Base-by-base conservation (phyloP, 2,329 filamentous ascomycete genomes). In the Pseudogymnoascus sp. region DNA sequence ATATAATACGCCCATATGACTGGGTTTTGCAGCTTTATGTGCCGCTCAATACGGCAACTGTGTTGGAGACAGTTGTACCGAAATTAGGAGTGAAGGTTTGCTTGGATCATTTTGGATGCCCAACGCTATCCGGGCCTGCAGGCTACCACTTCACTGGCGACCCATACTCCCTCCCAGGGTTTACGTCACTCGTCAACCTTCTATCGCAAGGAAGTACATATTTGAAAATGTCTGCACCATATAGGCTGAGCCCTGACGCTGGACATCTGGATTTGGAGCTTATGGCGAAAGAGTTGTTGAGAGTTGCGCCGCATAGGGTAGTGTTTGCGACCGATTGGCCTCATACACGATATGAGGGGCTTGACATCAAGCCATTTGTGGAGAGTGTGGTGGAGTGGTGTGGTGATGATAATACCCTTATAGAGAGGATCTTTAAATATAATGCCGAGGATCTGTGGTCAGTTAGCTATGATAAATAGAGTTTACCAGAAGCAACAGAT, bases 241-340 rank as follows among this genome's bases (percentile, higher is more conserved):
- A 87, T 71, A 78, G 84, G 5, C 74, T 84, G 36, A 79, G 77
- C 55, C 71, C 74, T 41, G 76, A 80, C 60, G 71, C 73, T 55
- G 48, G 5, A 68, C 74, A 80, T 63, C 73, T 71, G 29, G 76
- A 81, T 51, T 65, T 84, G 3, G 77, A 81, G 60, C 75, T 76
- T 1, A 71, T 86, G 39, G 78, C 77, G 7, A 72, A 70, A 12
- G 79, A 84, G 66, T 71, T 86, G 6, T 66, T 85, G 35, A 70
- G 71, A 3, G 71, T 77, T 4, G 79, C 76, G 2, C 71, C 76
- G 15, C 69, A 63, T 21, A 74, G 78, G 13, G 74, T 84, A 8
- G 78, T 86, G 0, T 87, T 84, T 70, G 83, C 82, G 1, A 84
- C 82, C 0, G 84, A 87, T 67, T 87, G 84, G 84, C 84, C 84